phyloP scores from a whole-genome alignment of 2,329 filamentous ascomycete genomes.

The Penicillium hordei region DNA sequence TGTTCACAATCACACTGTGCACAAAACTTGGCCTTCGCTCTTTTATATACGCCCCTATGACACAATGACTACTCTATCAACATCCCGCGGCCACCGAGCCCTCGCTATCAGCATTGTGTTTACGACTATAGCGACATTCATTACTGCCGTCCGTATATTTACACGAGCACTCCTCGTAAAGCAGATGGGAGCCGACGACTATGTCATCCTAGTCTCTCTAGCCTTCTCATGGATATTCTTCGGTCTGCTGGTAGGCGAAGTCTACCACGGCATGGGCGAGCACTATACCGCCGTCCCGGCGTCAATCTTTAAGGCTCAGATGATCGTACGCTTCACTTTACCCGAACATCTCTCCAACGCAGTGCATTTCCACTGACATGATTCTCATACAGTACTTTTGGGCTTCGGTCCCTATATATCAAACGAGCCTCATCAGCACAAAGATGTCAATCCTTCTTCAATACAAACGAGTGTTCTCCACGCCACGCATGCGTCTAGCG shows the following conservation, averaged over 20 bases:
- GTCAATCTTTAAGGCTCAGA: slow-evolving; percentile 22
- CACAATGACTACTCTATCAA: slow-evolving; percentile 29
- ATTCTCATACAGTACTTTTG: slow-evolving; percentile 28
- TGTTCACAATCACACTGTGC: neutral
- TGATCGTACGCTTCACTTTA: slow-evolving; percentile 24
- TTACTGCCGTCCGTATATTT: slow-evolving; percentile 44
- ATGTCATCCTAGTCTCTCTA: slow-evolving; percentile 38
- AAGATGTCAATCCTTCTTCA: slow-evolving; percentile 40
- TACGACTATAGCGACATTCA: slow-evolving; percentile 32
- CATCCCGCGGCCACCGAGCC: slow-evolving; percentile 28
- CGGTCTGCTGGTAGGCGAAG: slow-evolving; percentile 32
- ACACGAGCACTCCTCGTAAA: slow-evolving; percentile 37
- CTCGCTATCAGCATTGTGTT: slow-evolving; percentile 33
- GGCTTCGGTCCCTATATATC: slow-evolving; percentile 36
- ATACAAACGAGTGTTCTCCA: slow-evolving; percentile 38
- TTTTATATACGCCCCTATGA: slow-evolving; percentile 9
- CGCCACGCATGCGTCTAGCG: slow-evolving; percentile 31
- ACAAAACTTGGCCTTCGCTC: neutral
- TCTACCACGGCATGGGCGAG: slow-evolving; percentile 33
- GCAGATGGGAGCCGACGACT: slow-evolving; percentile 40
- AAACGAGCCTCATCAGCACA: slow-evolving; percentile 34
- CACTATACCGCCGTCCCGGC: slow-evolving; percentile 23
- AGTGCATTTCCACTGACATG: neutral
- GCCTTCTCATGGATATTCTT: slow-evolving; percentile 34
- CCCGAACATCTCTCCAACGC: neutral